Evolutionary conservation across 768 basidiomycete genomes (phyloP).

Genomic region (Lentinula sp.): DNA sequence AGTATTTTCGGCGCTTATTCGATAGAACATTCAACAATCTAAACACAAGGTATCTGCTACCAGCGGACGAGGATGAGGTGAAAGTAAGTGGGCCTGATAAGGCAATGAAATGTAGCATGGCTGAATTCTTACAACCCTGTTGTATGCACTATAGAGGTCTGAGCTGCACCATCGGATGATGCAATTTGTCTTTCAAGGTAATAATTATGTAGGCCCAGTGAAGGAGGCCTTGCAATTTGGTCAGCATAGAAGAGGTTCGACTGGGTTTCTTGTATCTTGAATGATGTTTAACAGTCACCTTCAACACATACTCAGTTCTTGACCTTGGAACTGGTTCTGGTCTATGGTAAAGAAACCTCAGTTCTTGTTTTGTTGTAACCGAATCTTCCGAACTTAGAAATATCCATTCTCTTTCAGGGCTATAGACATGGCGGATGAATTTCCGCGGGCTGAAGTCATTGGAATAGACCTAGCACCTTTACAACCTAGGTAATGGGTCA

Average conservation of each 20-base stretch:
- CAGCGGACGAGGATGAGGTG: constrained; percentile 62
- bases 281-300: constrained; percentile 4
- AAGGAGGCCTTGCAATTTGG: constrained; percentile 49
- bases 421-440: constrained; percentile 69
- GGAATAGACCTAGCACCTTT: constrained; percentile 70
- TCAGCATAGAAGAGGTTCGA: constrained; percentile 34
- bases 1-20: constrained; percentile 49
- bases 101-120: not conserved
- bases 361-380: not conserved
- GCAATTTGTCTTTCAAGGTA: constrained; percentile 60
- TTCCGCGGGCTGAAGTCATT: constrained; percentile 59
- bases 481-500: constrained; percentile 50
- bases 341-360: constrained; percentile 37
- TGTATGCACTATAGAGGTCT: constrained; percentile 38
- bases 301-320: constrained; percentile 36
- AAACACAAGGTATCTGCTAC: constrained; percentile 54
- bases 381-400: constrained; percentile 1
- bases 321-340: constrained; percentile 70
- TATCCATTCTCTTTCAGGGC: constrained; percentile 37
- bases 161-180: constrained; percentile 59
- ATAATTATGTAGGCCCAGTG: constrained; percentile 63
- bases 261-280: constrained; percentile 10
- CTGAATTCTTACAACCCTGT: constrained; percentile 1
- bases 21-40: constrained; percentile 51
- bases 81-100: constrained; percentile 30